Evolutionary conservation across 1,139 yeast genomes (phyloP), one percentile per base, ranked within the genome.

Genomic region (Candida sp.): DNA sequence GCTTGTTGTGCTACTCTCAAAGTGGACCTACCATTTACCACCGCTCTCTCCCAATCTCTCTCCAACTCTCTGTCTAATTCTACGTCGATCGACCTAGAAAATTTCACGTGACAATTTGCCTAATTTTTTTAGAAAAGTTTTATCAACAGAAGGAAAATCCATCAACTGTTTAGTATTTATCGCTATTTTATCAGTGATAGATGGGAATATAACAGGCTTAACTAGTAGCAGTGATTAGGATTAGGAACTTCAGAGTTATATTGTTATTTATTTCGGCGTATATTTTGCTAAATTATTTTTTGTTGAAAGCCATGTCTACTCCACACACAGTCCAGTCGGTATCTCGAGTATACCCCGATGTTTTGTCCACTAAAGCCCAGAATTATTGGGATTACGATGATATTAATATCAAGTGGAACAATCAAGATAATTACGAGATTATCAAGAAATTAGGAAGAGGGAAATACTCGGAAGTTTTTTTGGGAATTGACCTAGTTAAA

Each of bases 301-400:
- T 37, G 12, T 37, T 25, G 6, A 37, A 7, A 4, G 11, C 22
- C 15, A 37, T 37, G 39, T 37, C 39, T 6, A 9, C 21, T 7
- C 39, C 39, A 29, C 33, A 37, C 34, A 49, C 56, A 5, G 63
- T 58, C 5, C 48, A 61, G 3, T 70, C 76, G 3, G 64, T 73
- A 5, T 60, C 77, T 5, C 62, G 63, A 43, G 78, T 73, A 5
- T 73, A 73, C 52, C 56, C 77, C 11, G 75, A 74, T 48, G 78
- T 65, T 6, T 64, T 73, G 43, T 63, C 74, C 7, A 52, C 66
- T 15, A 74, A 73, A 51, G 73, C 77, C 4, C 75, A 68, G 51
- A 52, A 58, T n/a, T 73, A 66, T 49, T 74, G 78, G 77, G 78
- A 74, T 51, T 74, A 73, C 49, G 79, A 74, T 43, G 73, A 72